Base-by-base conservation (phyloP, 306 rosid species). In the Rosa lucieae region DNA sequence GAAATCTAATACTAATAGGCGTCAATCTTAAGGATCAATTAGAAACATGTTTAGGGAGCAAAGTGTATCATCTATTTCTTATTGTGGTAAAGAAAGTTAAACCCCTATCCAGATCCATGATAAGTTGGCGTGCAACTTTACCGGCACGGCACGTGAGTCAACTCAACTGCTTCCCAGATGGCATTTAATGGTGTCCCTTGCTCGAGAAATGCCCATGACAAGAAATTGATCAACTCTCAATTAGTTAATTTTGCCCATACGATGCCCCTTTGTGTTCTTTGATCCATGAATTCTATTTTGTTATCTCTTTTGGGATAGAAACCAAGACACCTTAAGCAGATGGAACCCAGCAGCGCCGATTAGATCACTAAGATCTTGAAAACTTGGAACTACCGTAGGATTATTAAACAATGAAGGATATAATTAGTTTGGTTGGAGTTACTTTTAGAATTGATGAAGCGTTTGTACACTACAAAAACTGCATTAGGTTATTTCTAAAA, bases 61-160 rank as follows among this genome's bases (percentile, higher is more conserved):
- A 40, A 52, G 3, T 29, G 67, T 5, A 26, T 32, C n/a, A 29
- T 32, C 59, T 21, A 20, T 32, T 15, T 63, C 42, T 56, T 20
- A 1, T 10, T 39, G 35, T 20, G 20, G 21, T 55, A 15, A 32
- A 32, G 35, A 73, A 49, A 47, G 67, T 58, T 51, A 32, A 74
- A 46, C 66, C 18, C 67, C 68, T 29, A 63, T n/a, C 43, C 4
- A 73, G 72, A 76, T 58, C 48, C 67, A n/a, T 52, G 42, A 47
- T 80, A 52, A 76, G 81, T 70, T 53, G 63, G 49, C 46, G 73
- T 77, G 80, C 82, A 67, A 67, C 75, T 67, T 72, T 80, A 3
- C 79, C 70, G 51, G 74, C 53, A 77, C 79, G 84, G 87, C 72
- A 84, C 79, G 61, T 39, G 72, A 84, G 69, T 35, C 61, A 52